Conservation (phyloP, 495 filamentous ascomycete species). For the Podospora pseudocomata region DNA sequence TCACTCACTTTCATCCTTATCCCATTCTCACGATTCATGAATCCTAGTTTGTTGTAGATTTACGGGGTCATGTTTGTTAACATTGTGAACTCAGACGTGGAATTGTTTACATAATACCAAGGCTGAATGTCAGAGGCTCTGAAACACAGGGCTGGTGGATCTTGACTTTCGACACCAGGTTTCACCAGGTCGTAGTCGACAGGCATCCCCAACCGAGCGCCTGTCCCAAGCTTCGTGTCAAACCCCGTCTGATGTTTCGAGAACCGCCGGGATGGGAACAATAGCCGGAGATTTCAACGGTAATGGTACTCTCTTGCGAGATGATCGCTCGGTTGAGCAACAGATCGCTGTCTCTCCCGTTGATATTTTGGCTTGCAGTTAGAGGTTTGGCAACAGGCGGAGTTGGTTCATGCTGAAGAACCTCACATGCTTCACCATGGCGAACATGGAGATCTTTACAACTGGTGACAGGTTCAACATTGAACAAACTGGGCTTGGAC, state of each 20-base stretch:
- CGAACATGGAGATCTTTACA: too few relatives aligned
- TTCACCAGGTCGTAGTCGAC: constrained; percentile 7
- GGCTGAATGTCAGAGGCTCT: not conserved
- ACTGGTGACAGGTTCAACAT: too few relatives aligned
- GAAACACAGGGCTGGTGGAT: not conserved
- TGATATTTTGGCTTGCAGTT: not conserved
- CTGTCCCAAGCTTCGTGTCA: constrained; percentile 5
- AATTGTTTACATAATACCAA: not conserved
- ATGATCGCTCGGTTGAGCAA: not conserved
- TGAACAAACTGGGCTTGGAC: too few relatives aligned
- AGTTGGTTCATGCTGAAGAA: not conserved
- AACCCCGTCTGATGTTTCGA: not conserved
- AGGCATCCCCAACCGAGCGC: constrained; percentile 1
- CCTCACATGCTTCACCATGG: not conserved
- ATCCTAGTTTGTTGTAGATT: not conserved
- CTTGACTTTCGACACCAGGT: constrained; percentile 4
- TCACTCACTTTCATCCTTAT: not conserved
- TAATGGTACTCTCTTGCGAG: not conserved
- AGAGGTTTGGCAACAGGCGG: not conserved
- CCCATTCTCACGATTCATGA: not conserved
- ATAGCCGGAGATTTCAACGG: not conserved
- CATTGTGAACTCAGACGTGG: not conserved
- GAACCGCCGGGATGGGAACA: not conserved
- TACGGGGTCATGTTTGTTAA: too few relatives aligned
- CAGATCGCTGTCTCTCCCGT: not conserved